phyloP scores from a whole-genome alignment of 805 yeast species.

The Saccharomycopsis olivae region DNA sequence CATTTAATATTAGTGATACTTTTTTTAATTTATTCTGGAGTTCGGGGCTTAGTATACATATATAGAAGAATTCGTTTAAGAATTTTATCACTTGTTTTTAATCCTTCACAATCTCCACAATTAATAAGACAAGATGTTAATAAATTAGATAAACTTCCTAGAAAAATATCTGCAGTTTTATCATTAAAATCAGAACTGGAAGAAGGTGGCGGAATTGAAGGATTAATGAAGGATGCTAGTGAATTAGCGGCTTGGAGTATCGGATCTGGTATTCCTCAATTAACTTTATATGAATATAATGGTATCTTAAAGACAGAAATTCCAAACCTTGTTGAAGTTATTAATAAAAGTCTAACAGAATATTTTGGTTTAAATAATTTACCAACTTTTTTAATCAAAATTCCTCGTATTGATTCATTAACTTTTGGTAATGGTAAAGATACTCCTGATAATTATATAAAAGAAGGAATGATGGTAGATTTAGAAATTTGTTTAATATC shows the following conservation, averaged over 20 bases:
- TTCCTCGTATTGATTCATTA: conserved; percentile 55
- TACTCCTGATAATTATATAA: conserved; percentile 6
- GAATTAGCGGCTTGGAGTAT: conserved; percentile 80
- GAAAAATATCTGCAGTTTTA: conserved; percentile 64
- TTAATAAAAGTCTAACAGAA: conserved; percentile 46
- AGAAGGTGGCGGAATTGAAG: conserved; percentile 84
- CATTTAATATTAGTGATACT: conserved; percentile 41
- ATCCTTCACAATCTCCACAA: conserved; percentile 69
- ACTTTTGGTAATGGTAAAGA: conserved; percentile 30
- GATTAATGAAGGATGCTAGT: conserved; percentile 63
- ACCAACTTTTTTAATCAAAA: conserved; percentile 50
- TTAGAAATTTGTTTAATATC: conserved; percentile 61
- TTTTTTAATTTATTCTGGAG: conserved; percentile 46
- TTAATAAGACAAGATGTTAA: conserved; percentile 75
- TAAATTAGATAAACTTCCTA: conserved; percentile 67
- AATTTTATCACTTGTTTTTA: conserved; percentile 52
- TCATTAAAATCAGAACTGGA: conserved; percentile 64
- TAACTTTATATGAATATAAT: conserved; percentile 69
- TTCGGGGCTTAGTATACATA: conserved; percentile 40
- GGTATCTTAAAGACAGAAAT: conserved; percentile 47
- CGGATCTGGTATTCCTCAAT: conserved; percentile 70
- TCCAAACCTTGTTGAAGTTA: conserved; percentile 44
- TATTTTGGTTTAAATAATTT: conserved; percentile 66
- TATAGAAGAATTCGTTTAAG: conserved; percentile 45
- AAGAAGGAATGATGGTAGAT: conserved; percentile 25